Evolutionary conservation across 257 asterid species (phyloP).

Genomic region (Nicotiana obtusifolia): DNA sequence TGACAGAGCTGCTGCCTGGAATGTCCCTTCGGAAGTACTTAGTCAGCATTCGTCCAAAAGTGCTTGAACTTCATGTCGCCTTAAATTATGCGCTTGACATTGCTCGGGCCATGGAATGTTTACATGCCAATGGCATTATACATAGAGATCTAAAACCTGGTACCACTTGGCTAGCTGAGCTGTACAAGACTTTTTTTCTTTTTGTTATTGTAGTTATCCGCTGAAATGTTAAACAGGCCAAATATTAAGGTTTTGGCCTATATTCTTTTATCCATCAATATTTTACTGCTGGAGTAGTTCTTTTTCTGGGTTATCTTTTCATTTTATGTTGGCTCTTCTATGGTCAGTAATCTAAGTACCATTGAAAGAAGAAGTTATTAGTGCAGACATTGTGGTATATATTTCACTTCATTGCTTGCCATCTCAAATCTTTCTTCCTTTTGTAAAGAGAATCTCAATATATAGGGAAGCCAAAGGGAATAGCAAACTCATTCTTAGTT

Average conservation of each 20-base stretch:
- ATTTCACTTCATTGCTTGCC: background rate
- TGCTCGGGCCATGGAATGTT: conserved; percentile 91
- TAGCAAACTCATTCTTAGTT: background rate
- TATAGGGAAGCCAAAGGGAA: background rate
- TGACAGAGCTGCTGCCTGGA: conserved; percentile 87
- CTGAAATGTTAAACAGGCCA: conserved; percentile 7
- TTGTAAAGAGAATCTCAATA: background rate
- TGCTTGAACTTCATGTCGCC: conserved; percentile 66
- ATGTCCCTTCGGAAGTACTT: conserved; percentile 91
- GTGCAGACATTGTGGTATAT: background rate
- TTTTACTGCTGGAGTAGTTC: background rate
- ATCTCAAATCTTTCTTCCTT: background rate
- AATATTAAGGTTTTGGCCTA: conserved; percentile 1
- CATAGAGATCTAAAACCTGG: conserved; percentile 98
- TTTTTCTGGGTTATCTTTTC: background rate
- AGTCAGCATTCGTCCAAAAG: conserved; percentile 72
- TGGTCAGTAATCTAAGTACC: background rate
- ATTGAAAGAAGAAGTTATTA: background rate
- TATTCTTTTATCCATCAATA: background rate
- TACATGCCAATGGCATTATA: conserved; percentile 91
- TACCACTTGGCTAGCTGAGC: conserved; percentile 35
- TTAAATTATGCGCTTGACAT: conserved; percentile 78
- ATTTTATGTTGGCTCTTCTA: conserved; percentile 10
- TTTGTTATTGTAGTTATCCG: conserved; percentile 14
- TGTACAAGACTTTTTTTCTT: conserved; percentile 18